phyloP scores from a whole-genome alignment of 495 filamentous ascomycete species.

The Glonium stellatum region DNA sequence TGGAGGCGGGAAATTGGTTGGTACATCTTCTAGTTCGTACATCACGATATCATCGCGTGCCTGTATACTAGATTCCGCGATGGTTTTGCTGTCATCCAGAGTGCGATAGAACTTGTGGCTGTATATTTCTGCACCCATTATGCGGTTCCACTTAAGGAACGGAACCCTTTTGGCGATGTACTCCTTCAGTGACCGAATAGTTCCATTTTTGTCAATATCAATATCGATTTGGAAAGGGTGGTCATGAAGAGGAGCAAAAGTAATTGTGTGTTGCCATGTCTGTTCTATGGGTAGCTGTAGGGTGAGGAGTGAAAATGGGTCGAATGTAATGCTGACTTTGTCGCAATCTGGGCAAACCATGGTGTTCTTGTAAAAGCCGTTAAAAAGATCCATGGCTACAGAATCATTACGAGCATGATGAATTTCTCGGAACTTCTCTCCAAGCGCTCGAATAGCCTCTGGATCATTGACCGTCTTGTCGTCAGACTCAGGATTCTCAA shows the following conservation, averaged over 20 bases:
- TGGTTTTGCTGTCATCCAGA: constrained; percentile 58
- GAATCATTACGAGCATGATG: constrained; percentile 92
- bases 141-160: constrained; percentile 45
- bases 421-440: constrained; percentile 79
- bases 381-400: constrained; percentile 88
- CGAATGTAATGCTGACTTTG: constrained; percentile 97
- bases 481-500: constrained; percentile 94
- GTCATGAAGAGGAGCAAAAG: constrained; percentile 62
- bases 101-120: constrained; percentile 74
- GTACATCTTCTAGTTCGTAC: constrained; percentile 70
- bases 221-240: constrained; percentile 64
- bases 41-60: constrained; percentile 60
- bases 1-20: constrained; percentile 63
- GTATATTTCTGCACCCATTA: constrained; percentile 74
- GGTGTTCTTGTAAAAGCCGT: constrained; percentile 96
- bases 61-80: constrained; percentile 61
- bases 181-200: constrained; percentile 66
- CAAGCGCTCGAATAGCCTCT: constrained; percentile 69
- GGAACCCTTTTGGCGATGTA: constrained; percentile 60
- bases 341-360: constrained; percentile 82
- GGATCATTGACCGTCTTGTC: constrained; percentile 89
- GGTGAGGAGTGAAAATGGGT: constrained; percentile 92
- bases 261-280: constrained; percentile 63
- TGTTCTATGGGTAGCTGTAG: constrained; percentile 81
- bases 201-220: constrained; percentile 81